These are phyloP conservation scores for Alternaria brassicae DNA, from an alignment of 2,329 filamentous ascomycete genomes.

Conservation along the genomic window DNA sequence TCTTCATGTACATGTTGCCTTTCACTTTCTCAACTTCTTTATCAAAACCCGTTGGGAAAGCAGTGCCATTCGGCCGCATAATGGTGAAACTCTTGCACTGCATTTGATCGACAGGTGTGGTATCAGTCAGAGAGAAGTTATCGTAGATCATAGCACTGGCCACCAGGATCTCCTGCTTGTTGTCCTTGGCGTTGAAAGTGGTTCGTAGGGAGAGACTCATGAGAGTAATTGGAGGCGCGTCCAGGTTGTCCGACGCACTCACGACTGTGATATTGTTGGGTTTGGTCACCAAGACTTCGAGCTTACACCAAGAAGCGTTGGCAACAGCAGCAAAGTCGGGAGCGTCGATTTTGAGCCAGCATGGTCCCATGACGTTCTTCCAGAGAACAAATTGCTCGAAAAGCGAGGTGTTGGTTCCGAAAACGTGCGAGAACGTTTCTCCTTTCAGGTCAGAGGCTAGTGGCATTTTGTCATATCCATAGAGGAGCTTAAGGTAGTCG, in stretches of 20 bases:
- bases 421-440: constrained; percentile 92
- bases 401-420: constrained; percentile 89
- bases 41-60: constrained; percentile 89
- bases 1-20: constrained; percentile 80
- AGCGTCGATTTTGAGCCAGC: constrained; percentile 90
- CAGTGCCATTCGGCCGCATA: constrained; percentile 77
- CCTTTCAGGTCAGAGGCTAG: constrained; percentile 76
- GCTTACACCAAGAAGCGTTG: constrained; percentile 96
- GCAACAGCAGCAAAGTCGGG: constrained; percentile 84
- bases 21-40: constrained; percentile 74
- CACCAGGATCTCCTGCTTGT: constrained; percentile 94
- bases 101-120: constrained; percentile 85
- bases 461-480: constrained; percentile 84
- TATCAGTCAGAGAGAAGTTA: constrained; percentile 84
- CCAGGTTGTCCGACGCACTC: constrained; percentile 79
- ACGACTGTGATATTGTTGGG: constrained; percentile 77
- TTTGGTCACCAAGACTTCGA: constrained; percentile 82
- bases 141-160: constrained; percentile 94
- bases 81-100: constrained; percentile 91
- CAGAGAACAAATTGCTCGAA: constrained; percentile 99
- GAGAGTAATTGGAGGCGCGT: constrained; percentile 87
- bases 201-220: constrained; percentile 94
- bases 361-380: constrained; percentile 99
- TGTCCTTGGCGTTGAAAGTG: constrained; percentile 85
- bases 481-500: constrained; percentile 94